Evolutionary conservation across 495 filamentous ascomycete genomes (phyloP).

Genomic region (Penicillium ochrochloron): DNA sequence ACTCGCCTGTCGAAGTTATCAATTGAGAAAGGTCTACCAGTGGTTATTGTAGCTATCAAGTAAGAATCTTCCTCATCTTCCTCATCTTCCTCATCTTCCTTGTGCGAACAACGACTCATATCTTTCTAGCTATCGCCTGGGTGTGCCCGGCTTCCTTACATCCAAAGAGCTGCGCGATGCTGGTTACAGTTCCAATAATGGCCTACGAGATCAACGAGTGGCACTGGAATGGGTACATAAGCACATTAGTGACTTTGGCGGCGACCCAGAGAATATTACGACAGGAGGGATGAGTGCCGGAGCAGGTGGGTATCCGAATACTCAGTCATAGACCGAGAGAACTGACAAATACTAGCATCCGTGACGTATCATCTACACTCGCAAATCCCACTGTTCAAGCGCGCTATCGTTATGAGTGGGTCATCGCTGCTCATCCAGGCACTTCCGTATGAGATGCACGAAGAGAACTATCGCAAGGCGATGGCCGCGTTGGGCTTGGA

Average conservation of each 20-base stretch:
- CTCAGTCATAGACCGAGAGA: background rate
- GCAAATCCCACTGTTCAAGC: constrained; percentile 42
- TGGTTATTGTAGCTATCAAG: constrained; percentile 52
- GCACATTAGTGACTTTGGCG: constrained; percentile 59
- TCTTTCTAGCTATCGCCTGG: constrained; percentile 46
- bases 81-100: constrained; percentile 47
- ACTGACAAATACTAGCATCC: constrained; percentile 28
- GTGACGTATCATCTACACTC: constrained; percentile 47
- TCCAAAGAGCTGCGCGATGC: constrained; percentile 38
- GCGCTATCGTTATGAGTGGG: constrained; percentile 46
- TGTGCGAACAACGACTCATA: background rate
- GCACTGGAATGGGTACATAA: constrained; percentile 43
- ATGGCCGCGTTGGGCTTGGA: constrained; percentile 43
- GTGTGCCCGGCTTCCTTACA: constrained; percentile 55
- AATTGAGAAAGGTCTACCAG: constrained; percentile 41
- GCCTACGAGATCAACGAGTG: constrained; percentile 40
- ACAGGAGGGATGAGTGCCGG: constrained; percentile 71
- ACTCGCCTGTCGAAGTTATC: constrained; percentile 45
- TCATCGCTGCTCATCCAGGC: constrained; percentile 39
- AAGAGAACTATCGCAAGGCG: constrained; percentile 42
- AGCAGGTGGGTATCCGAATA: constrained; percentile 40
- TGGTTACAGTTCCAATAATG: constrained; percentile 41
- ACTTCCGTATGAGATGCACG: constrained; percentile 35
- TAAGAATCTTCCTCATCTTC: constrained; percentile 48
- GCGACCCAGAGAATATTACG: constrained; percentile 67